Evolutionary conservation across 2,329 filamentous ascomycete species (phyloP), one percentile per base, ranked within the genome.

Genomic region (Aspergillus aculeatinus): DNA sequence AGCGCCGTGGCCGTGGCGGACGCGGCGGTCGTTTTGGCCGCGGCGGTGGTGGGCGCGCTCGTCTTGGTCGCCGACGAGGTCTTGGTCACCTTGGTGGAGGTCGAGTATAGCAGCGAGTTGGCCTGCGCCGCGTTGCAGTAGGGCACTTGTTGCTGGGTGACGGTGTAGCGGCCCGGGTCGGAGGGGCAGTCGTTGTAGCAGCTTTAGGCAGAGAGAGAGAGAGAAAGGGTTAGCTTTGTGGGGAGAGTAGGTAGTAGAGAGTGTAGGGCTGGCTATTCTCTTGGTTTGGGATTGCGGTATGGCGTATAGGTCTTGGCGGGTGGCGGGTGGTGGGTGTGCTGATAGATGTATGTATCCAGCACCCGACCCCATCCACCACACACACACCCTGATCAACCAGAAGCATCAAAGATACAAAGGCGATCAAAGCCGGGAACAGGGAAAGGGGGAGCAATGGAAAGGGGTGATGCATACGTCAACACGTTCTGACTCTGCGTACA

Each of bases 111-210:
- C 39, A 44, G 63, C 48, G 60, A 62, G 66, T 73, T 76, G 61
- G 77, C 76, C 23, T 71, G 71, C 10, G 78, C 79, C 31, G 79
- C 79, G 54, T 71, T 70, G 67, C 80, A 82, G 71, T 76, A 78
- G 27, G 74, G 71, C 57, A 48, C 67, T 61, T 61, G 72, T 61
- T 66, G 76, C 68, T 65, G 67, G 14, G 76, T 58, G 33, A 71
- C 74, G 33, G 69, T 68, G 58, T 69, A 68, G 44, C 70, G 67
- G 53, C 71, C 73, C 16, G 76, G 63, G 67, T 82, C 79, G 64
- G 77, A 73, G 55, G 85, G 85, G 77, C 87, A 88, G 79, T 86
- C 85, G 79, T 83, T 83, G 78, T 86, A 88, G 82, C 86, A 88
- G 33, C 80, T 82, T 23, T 51, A 16, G 7, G 27, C 27, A 2